Base-by-base conservation (phyloP, 768 basidiomycete genomes). In the Leucocoprinus birnbaumii region DNA sequence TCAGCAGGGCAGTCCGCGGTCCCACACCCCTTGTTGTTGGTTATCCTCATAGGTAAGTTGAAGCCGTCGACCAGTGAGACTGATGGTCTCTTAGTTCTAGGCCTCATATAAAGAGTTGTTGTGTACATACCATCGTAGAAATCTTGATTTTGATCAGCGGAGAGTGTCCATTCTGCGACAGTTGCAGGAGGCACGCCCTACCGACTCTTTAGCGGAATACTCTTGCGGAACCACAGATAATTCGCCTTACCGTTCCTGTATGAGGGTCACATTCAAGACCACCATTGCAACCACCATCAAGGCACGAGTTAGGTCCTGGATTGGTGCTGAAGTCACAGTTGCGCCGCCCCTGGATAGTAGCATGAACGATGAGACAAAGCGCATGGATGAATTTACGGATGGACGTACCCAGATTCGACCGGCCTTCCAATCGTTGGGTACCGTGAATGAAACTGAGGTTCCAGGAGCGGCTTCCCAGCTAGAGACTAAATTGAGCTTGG, bases 141-240 rank as follows among this genome's bases (percentile, higher is more conserved):
- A 59, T 85, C 84, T 1, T 31, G 14, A 37, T 69, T 73, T 3
- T 68, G 73, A 37, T 63, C 58, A 3, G 61, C 72, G 48, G 68
- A 61, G 8, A 87, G 69, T n/a, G 83, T 86, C 70, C 79, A 87
- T 59, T 88, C 85, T 0, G 87, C 87, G 35, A 87, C 70, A 1
- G 80, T 77, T 2, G 81, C 86, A 43, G 87, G 87, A 25, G 86
- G 85, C 16, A 83, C 78, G 48, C 79, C 81, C 68, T 53, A 35
- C 6, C 5, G 11, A 31, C 31, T 11, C 31, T 5, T 5, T 5
- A 26, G 13, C 6, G 27, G 8, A 16, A 16, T 25, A 47, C 22
- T 66, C 19, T 42, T 3, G 41, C 25, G 26, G 6, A 37, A 9
- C 9, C 16, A 22, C 8, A 8, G 35, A 11, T 7, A 22, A 16